Base-by-base conservation (phyloP, 176 grass and related monocot genomes). In the Musa beccarii region DNA sequence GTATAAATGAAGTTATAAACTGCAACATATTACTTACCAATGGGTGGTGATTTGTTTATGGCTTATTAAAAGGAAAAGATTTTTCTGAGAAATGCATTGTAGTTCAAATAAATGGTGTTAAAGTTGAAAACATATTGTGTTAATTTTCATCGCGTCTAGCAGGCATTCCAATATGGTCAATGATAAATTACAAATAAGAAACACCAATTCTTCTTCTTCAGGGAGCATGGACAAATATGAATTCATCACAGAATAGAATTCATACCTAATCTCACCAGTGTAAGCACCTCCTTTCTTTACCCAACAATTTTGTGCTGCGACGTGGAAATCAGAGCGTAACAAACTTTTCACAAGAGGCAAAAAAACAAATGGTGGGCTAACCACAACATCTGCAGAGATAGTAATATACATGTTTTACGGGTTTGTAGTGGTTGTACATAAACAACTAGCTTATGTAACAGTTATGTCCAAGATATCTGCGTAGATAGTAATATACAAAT, bases 211-310 rank as follows among this genome's bases (percentile, higher is more conserved):
- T 43, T 43, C 34, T 43, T 43, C 34, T 43, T 43, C 34, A 43
- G 34, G 34, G 34, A 43, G 34, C 34, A 43, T 6, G 34, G 34
- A 43, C 34, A 43, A 43, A 43, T 43, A 43, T 43, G 34, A 43
- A 43, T 43, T 24, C 20, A 49, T 13, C 25, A 53, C 26, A 51
- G 22, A 51, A 79, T 57, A 26, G 11, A 79, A 72, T 8, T n/a
- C n/a, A 64, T 65, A 96, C 93, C 90, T 97, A 80, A 92, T 92
- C 83, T 97, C 93, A 66, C 90, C 88, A 26, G 93, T 97, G 88
- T 89, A 97, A 23, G 87, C 88, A 78, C 90, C 90, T 53, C 90
- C 87, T 82, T 83, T 92, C 81, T 90, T 83, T 66, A 97, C 90
- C 93, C 90, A 97, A 57, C 87, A 93, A 76, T 97, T 97, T 77